Percentiles rank a stretch among this genome's conserved stretches.
phyloP scores from a whole-genome alignment of 2,329 filamentous ascomycete genomes.

The Elsinoe arachidis region DNA sequence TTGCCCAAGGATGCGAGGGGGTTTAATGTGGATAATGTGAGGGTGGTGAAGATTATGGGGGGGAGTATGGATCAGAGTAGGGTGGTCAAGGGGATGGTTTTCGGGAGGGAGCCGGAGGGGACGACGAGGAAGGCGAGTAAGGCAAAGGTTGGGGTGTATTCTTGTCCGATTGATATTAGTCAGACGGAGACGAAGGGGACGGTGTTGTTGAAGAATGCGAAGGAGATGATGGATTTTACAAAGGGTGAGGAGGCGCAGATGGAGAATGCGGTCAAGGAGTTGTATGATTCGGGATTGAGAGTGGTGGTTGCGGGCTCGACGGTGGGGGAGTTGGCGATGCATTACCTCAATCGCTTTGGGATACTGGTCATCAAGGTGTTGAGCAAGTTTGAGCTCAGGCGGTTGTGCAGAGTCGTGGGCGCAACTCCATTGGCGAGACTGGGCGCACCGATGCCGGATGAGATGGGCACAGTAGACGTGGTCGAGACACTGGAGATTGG shows the following conservation, averaged over 20 bases:
- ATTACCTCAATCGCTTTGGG: constrained; percentile 95
- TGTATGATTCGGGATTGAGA: constrained; percentile 85
- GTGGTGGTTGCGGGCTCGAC: constrained; percentile 87
- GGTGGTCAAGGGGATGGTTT: constrained; percentile 97
- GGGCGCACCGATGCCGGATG: constrained; percentile 98
- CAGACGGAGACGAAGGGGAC: constrained; percentile 99
- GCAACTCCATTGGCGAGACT: constrained; percentile 92
- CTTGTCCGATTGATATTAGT: constrained; percentile 87
- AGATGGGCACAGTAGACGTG: constrained; percentile 91
- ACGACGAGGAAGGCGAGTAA: constrained; percentile 77
- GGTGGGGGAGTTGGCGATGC: constrained; percentile 90
- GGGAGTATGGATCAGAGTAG: constrained; percentile 87
- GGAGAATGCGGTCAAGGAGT: constrained; percentile 84
- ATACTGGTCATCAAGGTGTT: constrained; percentile 95
- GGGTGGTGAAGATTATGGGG: constrained; percentile 99
- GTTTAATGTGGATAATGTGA: constrained; percentile 98
- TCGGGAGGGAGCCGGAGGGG: constrained; percentile 89
- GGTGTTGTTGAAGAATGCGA: constrained; percentile 88
- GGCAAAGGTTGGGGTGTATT: constrained; percentile 95
- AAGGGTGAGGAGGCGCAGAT: constrained; percentile 93
- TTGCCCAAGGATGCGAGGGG: constrained; percentile 90
- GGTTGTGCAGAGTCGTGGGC: constrained; percentile 90
- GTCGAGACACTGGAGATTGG: constrained; percentile 98
- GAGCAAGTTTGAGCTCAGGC: constrained; percentile 93
- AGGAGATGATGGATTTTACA: constrained; percentile 98